Percentiles rank a stretch among this genome's conserved stretches.
These are phyloP conservation scores for Leishmania mexicana DNA, from an alignment of 208 protist genomes.

Conservation along the genomic window DNA sequence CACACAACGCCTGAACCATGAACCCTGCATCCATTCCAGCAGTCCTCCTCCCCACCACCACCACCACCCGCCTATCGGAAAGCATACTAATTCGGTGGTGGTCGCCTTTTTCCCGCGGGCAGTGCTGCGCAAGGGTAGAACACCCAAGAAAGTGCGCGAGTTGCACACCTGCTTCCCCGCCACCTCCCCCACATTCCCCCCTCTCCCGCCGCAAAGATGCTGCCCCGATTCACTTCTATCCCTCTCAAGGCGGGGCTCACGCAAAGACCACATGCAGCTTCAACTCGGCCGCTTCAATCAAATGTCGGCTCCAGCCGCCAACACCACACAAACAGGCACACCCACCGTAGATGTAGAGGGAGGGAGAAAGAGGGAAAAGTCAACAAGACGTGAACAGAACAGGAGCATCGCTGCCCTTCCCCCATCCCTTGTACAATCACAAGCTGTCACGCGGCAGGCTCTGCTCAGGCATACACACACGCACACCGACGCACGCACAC, in stretches of 20 bases:
- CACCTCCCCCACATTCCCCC: neutral
- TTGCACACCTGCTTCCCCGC: neutral
- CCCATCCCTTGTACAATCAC: neutral
- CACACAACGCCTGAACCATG: neutral
- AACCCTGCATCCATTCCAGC: neutral
- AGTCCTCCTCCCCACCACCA: neutral
- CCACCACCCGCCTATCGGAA: neutral
- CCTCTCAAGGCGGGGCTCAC: neutral
- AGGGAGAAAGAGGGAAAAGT: neutral
- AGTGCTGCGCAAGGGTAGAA: neutral
- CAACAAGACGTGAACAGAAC: neutral
- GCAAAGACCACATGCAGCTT: neutral
- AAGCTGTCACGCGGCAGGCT: neutral
- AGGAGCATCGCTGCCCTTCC: no score
- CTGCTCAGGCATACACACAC: neutral
- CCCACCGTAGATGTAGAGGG: neutral
- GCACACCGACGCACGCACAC: neutral
- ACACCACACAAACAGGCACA: neutral
- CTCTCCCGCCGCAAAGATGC: no score
- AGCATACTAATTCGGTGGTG: neutral
- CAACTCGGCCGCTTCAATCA: neutral
- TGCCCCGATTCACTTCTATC: neutral
- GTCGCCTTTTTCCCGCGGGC: neutral
- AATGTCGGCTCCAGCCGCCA: neutral
- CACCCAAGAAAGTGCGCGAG: neutral